Evolutionary conservation across 2,329 filamentous ascomycete species (phyloP), one percentile per base, ranked within the genome.

Genomic region (Apiospora malaysiana): DNA sequence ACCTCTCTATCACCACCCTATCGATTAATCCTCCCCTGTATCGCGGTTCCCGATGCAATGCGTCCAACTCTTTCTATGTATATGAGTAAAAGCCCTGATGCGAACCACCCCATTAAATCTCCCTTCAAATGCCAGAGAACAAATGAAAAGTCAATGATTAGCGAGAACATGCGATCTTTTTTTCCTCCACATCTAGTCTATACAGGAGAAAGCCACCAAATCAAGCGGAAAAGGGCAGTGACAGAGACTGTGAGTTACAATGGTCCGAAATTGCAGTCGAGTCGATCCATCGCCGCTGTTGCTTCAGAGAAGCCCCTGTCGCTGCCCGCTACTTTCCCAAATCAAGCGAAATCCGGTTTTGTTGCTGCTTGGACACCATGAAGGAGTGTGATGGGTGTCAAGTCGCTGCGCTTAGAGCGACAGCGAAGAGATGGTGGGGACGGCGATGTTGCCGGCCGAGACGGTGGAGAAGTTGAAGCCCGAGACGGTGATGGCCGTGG

Each of bases 401-500:
- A 37, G 27, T 9, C 16, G 47, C 10, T 21, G 16, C 18, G 56
- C 32, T 63, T 63, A 63, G 27, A 21, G 16, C 56, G 49, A 56
- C 25, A 51, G 12, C 6, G 47, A 49, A 4, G 49, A 56, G 12
- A 56, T 4, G 12, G 56, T 63, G 4, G 56, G 56, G 7, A 63
- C 9, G 56, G 56, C 56, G 56, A 63, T 9, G 56, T 63, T 63
- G 56, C 18, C 56, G 21, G 8, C 32, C 18, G 56, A 63, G 56
- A 40, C 14, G 56, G 56, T 63, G 32, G 56, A 63, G 16, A 63
- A 9, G 56, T 63, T 63, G 56, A 63, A 63, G 56, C 56, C 56
- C 56, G 56, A 63, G 56, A 63, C 56, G 56, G 56, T 63, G 56
- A 63, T 63, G 32, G 56, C 56, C 2, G 56, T 63, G 56, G 56